These are phyloP conservation scores for Dendrobium chrysotoxum DNA, from an alignment of 106 monocot genomes.

Conservation along the genomic window DNA sequence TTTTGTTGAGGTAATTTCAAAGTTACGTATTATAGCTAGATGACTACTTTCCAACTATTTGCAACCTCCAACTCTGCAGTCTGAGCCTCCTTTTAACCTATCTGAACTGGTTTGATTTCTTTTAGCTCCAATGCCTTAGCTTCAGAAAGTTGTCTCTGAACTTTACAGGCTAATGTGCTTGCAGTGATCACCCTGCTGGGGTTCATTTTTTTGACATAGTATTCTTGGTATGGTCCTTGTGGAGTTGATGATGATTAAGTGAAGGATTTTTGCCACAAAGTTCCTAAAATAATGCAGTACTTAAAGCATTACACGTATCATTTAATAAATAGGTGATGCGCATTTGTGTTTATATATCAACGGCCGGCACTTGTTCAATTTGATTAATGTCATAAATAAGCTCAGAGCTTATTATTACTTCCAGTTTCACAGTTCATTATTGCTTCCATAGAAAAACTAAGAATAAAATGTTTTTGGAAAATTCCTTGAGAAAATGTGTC, in stretches of 20 bases:
- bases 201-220: not conserved
- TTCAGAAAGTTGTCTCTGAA: not conserved
- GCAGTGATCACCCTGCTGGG: not conserved
- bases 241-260: not conserved
- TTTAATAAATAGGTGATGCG: not conserved
- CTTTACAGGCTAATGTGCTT: not conserved
- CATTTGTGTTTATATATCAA: not conserved
- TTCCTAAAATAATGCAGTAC: not conserved
- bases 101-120: not conserved
- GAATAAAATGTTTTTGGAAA: not conserved
- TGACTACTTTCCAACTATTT: not conserved
- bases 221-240: not conserved
- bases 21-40: not conserved
- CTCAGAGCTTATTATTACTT: not conserved
- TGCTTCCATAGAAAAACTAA: not conserved
- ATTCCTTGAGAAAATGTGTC: not conserved
- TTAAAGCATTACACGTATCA: not conserved
- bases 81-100: not conserved
- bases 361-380: not conserved
- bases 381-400: not conserved
- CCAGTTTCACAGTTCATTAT: not conserved
- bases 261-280: not conserved
- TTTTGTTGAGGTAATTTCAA: slow-evolving; percentile 62
- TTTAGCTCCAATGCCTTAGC: not conserved
- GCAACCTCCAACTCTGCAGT: not conserved